phyloP scores from a whole-genome alignment of 1,139 yeast species.

The Geotrichum klebahnii region DNA sequence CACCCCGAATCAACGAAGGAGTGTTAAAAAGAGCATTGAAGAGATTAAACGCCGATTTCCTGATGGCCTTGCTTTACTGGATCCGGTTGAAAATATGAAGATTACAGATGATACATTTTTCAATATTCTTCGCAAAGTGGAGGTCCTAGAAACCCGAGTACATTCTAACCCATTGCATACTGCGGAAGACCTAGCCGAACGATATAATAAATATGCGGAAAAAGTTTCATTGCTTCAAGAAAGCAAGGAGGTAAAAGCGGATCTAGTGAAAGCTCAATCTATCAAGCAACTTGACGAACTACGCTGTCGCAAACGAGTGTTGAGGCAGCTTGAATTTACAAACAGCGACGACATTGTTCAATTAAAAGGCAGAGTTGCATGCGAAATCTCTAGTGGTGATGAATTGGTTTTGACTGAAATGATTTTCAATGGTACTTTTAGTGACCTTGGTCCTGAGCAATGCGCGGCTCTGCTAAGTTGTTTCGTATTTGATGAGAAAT shows the following conservation, averaged over 20 bases:
- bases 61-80: conserved; percentile 83
- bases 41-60: conserved; percentile 82
- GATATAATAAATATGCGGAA: conserved; percentile 59
- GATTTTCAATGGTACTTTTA: conserved; percentile 91
- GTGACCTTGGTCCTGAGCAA: conserved; percentile 80
- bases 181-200: conserved; percentile 55
- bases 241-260: conserved; percentile 56
- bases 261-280: conserved; percentile 79
- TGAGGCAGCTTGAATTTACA: conserved; percentile 78
- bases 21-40: conserved; percentile 68
- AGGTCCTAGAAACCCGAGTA: conserved; percentile 68
- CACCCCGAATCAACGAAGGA: conserved; percentile 64
- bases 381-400: conserved; percentile 76
- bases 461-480: conserved; percentile 89
- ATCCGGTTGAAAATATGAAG: conserved; percentile 90
- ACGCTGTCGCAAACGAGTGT: conserved; percentile 84
- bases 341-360: conserved; percentile 80
- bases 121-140: conserved; percentile 66
- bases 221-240: conserved; percentile 62
- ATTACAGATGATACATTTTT: conserved; percentile 76
- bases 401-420: conserved; percentile 84
- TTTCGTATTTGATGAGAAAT: conserved; percentile 94
- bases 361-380: conserved; percentile 54
- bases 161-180: conserved; percentile 57
- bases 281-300: conserved; percentile 92